A percentile compares a stretch with the other conserved stretches of the same genome.
Evolutionary conservation across 345 rosid species (phyloP).

Genomic region (Carallia brachiata): DNA sequence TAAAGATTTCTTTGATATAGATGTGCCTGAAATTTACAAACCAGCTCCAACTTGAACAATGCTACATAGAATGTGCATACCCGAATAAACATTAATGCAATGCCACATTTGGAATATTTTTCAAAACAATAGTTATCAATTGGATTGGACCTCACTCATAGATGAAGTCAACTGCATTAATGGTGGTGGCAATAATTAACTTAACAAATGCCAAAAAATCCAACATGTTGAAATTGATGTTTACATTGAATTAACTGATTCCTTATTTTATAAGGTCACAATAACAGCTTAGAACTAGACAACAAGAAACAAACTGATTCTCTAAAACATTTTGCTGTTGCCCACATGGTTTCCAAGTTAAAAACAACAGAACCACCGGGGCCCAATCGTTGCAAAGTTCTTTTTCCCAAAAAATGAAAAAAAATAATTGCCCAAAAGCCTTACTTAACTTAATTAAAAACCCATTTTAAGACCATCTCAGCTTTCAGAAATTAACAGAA

Average conservation of each 20-base stretch:
- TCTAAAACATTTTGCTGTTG: slow-evolving; percentile 21
- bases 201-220: background rate
- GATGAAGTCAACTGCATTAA: background rate
- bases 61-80: too few species aligned
- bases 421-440: slow-evolving; percentile 31
- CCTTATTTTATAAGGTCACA: slow-evolving; percentile 23
- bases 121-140: too few species aligned
- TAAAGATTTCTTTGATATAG: too few species aligned
- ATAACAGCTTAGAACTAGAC: slow-evolving; percentile 12
- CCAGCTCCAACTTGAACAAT: too few species aligned
- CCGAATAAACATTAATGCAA: too few species aligned
- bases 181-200: background rate
- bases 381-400: slow-evolving; percentile 15
- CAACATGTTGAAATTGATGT: slow-evolving; percentile 5
- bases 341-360: slow-evolving; percentile 52
- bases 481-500: slow-evolving; percentile 32
- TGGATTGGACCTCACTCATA: background rate
- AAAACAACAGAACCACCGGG: slow-evolving; percentile 63
- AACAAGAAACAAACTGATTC: slow-evolving; percentile 8
- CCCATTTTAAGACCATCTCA: slow-evolving; percentile 34
- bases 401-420: background rate
- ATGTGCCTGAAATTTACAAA: too few species aligned
- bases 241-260: slow-evolving; percentile 29
- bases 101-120: too few species aligned
- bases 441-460: slow-evolving; percentile 35